Conservation (phyloP, 129 eudicot species). For the Logfia minima region DNA sequence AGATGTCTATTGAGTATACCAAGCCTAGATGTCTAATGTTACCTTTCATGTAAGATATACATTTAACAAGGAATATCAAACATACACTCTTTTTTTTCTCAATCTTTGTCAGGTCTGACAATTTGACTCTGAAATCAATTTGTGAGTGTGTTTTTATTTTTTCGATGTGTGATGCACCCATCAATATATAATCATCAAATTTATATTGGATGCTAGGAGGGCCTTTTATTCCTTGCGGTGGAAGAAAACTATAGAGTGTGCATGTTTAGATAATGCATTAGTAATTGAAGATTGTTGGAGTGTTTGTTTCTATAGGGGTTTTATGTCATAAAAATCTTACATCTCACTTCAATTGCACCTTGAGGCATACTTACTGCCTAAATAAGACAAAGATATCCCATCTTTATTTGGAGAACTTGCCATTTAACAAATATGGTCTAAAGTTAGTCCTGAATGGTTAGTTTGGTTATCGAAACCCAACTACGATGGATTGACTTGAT, state of each 20-base stretch:
- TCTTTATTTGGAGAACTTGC: neutral
- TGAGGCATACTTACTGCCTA: conserved; percentile 62
- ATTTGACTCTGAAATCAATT: too few relatives aligned
- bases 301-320: conserved; percentile 40
- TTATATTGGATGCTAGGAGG: neutral
- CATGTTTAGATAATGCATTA: neutral
- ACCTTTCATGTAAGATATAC: too few relatives aligned
- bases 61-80: too few relatives aligned
- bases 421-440: conserved; percentile 2
- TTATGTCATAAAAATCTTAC: conserved; percentile 12
- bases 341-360: conserved; percentile 50
- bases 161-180: too few relatives aligned
- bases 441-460: neutral
- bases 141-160: too few relatives aligned
- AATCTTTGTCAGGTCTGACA: too few relatives aligned
- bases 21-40: too few relatives aligned
- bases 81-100: too few relatives aligned
- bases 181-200: too few relatives aligned
- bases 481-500: too few relatives aligned
- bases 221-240: neutral
- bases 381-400: conserved; percentile 59
- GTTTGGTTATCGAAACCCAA: too few relatives aligned
- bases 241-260: conserved; percentile 2
- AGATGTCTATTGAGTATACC: too few relatives aligned
- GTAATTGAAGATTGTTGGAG: conserved; percentile 37